Percentiles rank a stretch among this genome's conserved stretches.
Evolutionary conservation across 805 yeast species (phyloP).

Genomic region (Yamadazyma akitaensis): DNA sequence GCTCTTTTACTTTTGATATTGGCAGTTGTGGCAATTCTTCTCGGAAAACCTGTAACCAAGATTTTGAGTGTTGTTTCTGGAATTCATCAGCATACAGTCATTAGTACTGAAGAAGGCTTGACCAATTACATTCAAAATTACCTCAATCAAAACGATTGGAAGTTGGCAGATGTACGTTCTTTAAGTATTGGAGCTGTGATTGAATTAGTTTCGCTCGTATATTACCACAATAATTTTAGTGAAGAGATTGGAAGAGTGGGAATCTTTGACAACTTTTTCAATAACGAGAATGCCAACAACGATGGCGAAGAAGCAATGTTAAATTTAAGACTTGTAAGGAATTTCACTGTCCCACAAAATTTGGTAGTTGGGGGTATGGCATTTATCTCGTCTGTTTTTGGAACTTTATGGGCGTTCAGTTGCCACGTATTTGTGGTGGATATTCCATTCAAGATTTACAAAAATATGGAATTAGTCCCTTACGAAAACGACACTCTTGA

Average conservation of each 20-base stretch:
- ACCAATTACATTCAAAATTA: neutral
- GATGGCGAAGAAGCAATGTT: neutral
- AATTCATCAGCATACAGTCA: neutral
- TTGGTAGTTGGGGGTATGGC: neutral
- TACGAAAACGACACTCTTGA: neutral
- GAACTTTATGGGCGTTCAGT: slow-evolving; percentile 16
- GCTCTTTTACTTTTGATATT: slow-evolving; percentile 26
- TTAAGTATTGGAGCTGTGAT: slow-evolving; percentile 10
- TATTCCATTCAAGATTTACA: slow-evolving; percentile 15
- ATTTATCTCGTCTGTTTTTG: neutral
- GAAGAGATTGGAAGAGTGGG: neutral
- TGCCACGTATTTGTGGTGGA: slow-evolving; percentile 22
- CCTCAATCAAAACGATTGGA: slow-evolving; percentile 10
- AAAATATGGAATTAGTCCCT: neutral
- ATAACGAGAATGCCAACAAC: neutral
- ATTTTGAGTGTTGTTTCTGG: slow-evolving; percentile 3
- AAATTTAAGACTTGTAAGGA: neutral
- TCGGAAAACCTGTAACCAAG: slow-evolving; percentile 27
- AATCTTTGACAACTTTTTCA: neutral
- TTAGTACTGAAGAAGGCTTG: neutral
- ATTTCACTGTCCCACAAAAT: neutral
- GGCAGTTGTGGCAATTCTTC: slow-evolving; percentile 19
- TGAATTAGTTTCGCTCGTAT: slow-evolving; percentile 7
- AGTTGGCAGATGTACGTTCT: slow-evolving; percentile 10
- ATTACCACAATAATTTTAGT: slow-evolving; percentile 5